These are phyloP conservation scores for Adansonia rubrostipa DNA, from an alignment of 441 rosid genomes.

Conservation along the genomic window DNA sequence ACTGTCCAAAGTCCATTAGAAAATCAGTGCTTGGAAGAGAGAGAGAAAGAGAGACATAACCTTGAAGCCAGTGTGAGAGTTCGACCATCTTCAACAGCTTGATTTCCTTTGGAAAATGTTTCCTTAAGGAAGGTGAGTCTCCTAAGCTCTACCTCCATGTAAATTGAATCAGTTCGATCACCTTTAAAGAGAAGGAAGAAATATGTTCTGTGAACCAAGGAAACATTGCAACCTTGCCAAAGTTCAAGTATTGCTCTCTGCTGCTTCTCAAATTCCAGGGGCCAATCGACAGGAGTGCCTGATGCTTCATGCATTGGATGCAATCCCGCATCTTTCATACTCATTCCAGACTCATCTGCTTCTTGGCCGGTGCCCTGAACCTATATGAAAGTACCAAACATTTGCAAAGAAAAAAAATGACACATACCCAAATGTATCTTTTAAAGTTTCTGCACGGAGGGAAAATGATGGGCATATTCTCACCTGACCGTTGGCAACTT, in stretches of 20 bases:
- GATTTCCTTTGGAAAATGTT: slow-evolving; percentile 61
- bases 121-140: slow-evolving; percentile 85
- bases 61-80: slow-evolving; percentile 69
- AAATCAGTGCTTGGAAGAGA: background rate
- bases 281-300: slow-evolving; percentile 54
- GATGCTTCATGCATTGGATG: slow-evolving; percentile 59
- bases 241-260: slow-evolving; percentile 65
- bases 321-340: slow-evolving; percentile 60
- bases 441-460: background rate
- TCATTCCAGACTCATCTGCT: slow-evolving; percentile 43
- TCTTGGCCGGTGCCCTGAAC: slow-evolving; percentile 46
- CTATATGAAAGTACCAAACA: slow-evolving; percentile 35
- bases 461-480: slow-evolving; percentile 24
- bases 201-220: slow-evolving; percentile 89
- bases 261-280: slow-evolving; percentile 59
- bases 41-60: slow-evolving; percentile 40
- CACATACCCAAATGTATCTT: background rate
- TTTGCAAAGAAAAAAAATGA: slow-evolving; percentile 31
- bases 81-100: slow-evolving; percentile 53
- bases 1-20: background rate
- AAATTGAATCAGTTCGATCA: slow-evolving; percentile 77
- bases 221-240: slow-evolving; percentile 82
- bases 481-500: slow-evolving; percentile 53
- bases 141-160: slow-evolving; percentile 85
- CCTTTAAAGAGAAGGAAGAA: slow-evolving; percentile 89